Conservation (phyloP, 257 asterid genomes). For the Phtheirospermum japonicum region DNA sequence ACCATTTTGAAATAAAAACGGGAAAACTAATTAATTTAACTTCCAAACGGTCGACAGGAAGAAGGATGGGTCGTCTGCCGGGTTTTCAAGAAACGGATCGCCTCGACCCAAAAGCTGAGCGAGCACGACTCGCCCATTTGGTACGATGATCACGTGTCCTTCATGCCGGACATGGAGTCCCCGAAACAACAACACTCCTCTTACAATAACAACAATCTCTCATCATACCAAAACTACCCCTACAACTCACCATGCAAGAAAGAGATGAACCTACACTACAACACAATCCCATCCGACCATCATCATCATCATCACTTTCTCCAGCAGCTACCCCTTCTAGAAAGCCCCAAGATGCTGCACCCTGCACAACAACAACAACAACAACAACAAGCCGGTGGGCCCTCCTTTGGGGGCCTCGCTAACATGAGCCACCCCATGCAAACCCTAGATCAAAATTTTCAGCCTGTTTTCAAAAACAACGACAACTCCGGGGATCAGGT, state of each 20-base stretch:
- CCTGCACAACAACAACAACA: conserved; percentile 20
- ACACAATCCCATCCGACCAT: conserved; percentile 35
- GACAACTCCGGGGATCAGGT: conserved; percentile 45
- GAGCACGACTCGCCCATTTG: conserved; percentile 79
- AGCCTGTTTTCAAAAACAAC: conserved; percentile 24
- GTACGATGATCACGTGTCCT: conserved; percentile 78
- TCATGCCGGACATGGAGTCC: conserved; percentile 66
- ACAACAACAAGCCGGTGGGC: not conserved
- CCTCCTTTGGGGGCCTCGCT: conserved; percentile 23
- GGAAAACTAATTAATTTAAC: too few relatives aligned
- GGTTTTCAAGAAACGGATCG: conserved; percentile 78
- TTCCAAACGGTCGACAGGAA: conserved; percentile 51
- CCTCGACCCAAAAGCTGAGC: conserved; percentile 46
- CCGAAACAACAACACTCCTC: conserved; percentile 49
- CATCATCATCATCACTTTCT: conserved; percentile 50
- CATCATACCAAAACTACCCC: conserved; percentile 25
- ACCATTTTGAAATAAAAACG: too few relatives aligned
- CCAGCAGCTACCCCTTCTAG: conserved; percentile 68
- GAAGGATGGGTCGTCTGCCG: conserved; percentile 98
- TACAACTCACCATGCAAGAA: conserved; percentile 52
- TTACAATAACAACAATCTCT: conserved; percentile 11
- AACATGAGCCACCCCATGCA: conserved; percentile 31
- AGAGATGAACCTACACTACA: conserved; percentile 45
- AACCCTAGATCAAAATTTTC: conserved; percentile 40
- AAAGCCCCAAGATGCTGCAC: conserved; percentile 50